These are phyloP conservation scores for Chaetomium fimeti DNA, from an alignment of 495 filamentous ascomycete genomes.

Conservation along the genomic window DNA sequence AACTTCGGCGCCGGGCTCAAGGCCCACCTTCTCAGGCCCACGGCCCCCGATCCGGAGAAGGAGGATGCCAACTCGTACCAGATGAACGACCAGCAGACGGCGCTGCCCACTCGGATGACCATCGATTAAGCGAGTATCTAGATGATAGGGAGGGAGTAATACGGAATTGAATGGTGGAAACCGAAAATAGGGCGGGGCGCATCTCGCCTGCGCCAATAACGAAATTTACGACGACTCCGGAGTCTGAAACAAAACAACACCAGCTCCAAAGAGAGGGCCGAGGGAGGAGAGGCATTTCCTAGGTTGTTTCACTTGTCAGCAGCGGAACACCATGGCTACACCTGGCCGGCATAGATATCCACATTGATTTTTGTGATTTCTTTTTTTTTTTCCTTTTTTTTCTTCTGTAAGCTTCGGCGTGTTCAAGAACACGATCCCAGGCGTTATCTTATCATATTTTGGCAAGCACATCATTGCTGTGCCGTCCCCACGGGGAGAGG, in stretches of 20 bases:
- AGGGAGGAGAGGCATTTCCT: not conserved
- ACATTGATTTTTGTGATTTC: not conserved
- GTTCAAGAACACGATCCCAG: not conserved
- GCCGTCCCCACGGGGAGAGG: too few relatives aligned
- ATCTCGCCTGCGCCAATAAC: constrained; percentile 5
- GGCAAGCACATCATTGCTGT: not conserved
- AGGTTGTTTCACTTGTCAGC: not conserved
- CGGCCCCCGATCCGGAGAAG: constrained; percentile 66
- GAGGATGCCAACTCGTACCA: constrained; percentile 68
- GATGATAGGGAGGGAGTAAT: not conserved
- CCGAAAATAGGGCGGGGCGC: not conserved
- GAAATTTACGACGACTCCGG: constrained; percentile 24
- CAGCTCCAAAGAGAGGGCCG: not conserved
- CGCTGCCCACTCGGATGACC: constrained; percentile 74
- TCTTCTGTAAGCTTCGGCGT: constrained; percentile 4
- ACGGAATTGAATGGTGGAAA: too few relatives aligned
- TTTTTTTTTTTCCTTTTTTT: constrained; percentile 2
- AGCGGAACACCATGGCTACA: not conserved
- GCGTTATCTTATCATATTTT: not conserved
- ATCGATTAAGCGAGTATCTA: constrained; percentile 62
- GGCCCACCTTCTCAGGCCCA: constrained; percentile 71
- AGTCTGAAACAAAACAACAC: not conserved
- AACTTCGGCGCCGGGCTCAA: constrained; percentile 94
- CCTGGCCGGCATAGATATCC: constrained; percentile 15
- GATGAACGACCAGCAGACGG: constrained; percentile 57